phyloP scores from a whole-genome alignment of 2,329 filamentous ascomycete genomes.

The Colletotrichum noveboracense region DNA sequence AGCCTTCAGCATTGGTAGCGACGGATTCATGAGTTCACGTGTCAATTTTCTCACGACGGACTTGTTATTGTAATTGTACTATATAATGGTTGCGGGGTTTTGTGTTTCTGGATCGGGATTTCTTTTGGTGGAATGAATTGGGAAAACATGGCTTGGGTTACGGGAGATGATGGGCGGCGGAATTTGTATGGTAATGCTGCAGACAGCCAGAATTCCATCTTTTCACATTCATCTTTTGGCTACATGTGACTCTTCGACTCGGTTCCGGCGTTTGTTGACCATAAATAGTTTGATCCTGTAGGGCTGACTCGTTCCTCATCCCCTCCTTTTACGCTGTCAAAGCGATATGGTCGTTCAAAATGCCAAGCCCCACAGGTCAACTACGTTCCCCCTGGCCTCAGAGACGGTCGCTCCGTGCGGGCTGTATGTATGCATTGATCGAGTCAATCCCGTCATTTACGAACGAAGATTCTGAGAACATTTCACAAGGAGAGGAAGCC shows the following conservation, averaged over 20 bases:
- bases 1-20: slow-evolving; percentile 36
- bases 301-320: background rate
- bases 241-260: background rate
- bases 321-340: background rate
- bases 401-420: background rate
- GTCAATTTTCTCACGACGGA: background rate
- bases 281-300: background rate
- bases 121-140: background rate
- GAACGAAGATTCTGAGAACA: background rate
- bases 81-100: background rate
- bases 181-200: background rate
- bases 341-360: background rate
- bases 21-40: background rate
- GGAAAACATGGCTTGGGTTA: background rate
- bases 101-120: background rate
- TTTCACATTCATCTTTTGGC: background rate
- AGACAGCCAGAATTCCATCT: slow-evolving; percentile 4
- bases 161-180: background rate
- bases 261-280: background rate
- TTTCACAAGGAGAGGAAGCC: background rate
- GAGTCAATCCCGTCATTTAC: background rate
- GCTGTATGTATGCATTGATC: background rate
- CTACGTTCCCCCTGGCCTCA: background rate
- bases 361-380: background rate
- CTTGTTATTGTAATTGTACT: slow-evolving; percentile 8